Base-by-base conservation (phyloP, 441 rosid genomes). In the Corymbia citriodora region DNA sequence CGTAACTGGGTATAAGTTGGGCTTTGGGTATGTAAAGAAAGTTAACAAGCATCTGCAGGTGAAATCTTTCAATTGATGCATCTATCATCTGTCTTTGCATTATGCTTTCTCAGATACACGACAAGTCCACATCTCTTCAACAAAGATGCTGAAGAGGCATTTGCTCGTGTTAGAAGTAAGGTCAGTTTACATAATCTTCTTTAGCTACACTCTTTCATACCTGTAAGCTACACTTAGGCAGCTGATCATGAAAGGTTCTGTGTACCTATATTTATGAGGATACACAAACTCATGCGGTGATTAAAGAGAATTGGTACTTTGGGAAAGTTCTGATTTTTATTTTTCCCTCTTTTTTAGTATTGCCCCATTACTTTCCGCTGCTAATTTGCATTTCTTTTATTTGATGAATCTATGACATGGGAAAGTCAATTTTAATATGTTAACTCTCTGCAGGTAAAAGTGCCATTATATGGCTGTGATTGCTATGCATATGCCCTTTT, bases 401-500 rank as follows among this genome's bases (percentile, higher is more conserved):
- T 45, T 45, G n/a, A 45, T 23, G 52, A 45, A 45, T 79, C 25
- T 79, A 79, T 79, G 52, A 45, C 45, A 45, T 79, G 85, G 53
- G 52, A 23, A 3, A 0, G 29, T 79, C 85, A 45, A 79, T 36
- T 90, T 36, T 29, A 55, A 16, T 65, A 36, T 36, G 49, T 50
- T 49, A n/a, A 10, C 23, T 7, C 9, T 93, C 87, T 90, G 81
- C 94, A 97, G 99, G 99, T 98, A 79, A 98, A 97, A 90, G 96
- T 97, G 89, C 96, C 99, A 50, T 89, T 98, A 91, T 98, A 97
- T 90, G 99, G 99, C 63, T 97, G 99, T 90, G 99, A 98, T 93
- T 98, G 99, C 95, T 97, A 98, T 83, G 99, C 99, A 87, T 98
- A 96, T 92, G 99, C 99, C 68, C 99, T 98, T 89, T 86, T 98